phyloP scores from a whole-genome alignment of 352 stramenopile species.

The Globisporangium parvum region DNA sequence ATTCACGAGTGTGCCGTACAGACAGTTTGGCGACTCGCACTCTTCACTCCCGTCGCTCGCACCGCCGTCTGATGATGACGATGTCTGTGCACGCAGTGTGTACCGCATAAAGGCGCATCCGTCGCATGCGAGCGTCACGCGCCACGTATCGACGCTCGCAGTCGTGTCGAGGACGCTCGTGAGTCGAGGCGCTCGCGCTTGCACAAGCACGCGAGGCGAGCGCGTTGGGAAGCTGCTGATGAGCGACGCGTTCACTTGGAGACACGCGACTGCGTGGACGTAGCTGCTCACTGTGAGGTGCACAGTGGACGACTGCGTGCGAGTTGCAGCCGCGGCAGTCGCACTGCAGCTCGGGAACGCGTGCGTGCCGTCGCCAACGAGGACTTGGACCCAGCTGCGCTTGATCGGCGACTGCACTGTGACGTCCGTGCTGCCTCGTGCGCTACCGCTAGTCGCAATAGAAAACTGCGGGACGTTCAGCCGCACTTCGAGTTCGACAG shows the following conservation, averaged over 20 bases:
- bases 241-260: constrained; percentile 21
- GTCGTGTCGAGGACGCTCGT: constrained; percentile 23
- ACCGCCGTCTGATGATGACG: neutral
- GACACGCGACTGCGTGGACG: constrained; percentile 47
- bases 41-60: neutral
- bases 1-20: constrained; percentile 23
- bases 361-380: constrained; percentile 52
- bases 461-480: constrained; percentile 37
- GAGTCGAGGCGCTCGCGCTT: constrained; percentile 28
- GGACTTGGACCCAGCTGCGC: constrained; percentile 40
- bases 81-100: constrained; percentile 12
- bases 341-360: constrained; percentile 35
- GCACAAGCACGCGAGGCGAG: constrained; percentile 36
- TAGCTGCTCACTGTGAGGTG: constrained; percentile 35
- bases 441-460: constrained; percentile 7
- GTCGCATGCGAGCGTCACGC: constrained; percentile 22
- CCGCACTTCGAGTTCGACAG: constrained; percentile 49
- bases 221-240: constrained; percentile 45
- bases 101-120: constrained; percentile 52
- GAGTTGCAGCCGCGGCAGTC: constrained; percentile 1
- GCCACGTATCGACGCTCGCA: constrained; percentile 34
- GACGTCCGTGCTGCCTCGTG: constrained; percentile 19
- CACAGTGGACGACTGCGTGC: constrained; percentile 1
- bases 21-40: constrained; percentile 30
- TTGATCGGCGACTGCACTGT: constrained; percentile 30